A percentile compares a stretch with the other conserved stretches of the same genome.
phyloP scores from a whole-genome alignment of 2,329 filamentous ascomycete species.

The Raffaelea arxii region DNA sequence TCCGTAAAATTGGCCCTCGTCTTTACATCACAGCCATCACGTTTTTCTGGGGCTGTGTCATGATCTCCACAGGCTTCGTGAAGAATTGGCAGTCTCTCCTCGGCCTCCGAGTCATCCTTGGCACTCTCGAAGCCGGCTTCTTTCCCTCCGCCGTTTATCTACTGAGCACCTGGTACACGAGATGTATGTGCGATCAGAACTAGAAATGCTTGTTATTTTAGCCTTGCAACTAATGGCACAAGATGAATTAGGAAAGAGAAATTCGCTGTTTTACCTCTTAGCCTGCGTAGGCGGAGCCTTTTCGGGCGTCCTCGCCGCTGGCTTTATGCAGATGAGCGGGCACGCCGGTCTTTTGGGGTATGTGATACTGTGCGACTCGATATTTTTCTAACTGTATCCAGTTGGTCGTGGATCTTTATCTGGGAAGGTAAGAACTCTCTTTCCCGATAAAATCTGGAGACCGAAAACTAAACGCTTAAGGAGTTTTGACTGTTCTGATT shows the following conservation, averaged over 20 bases:
- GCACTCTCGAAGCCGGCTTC: slow-evolving; percentile 59
- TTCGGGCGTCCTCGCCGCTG: slow-evolving; percentile 60
- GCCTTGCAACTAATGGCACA: background rate
- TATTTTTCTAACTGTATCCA: too few relatives aligned
- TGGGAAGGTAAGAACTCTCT: too few relatives aligned
- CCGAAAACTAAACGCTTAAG: too few relatives aligned
- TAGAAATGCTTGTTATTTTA: too few relatives aligned
- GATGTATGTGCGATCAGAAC: too few relatives aligned
- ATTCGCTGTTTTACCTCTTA: slow-evolving; percentile 59
- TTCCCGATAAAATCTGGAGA: too few relatives aligned
- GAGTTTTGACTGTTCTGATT: slow-evolving; percentile 42
- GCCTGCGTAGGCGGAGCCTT: slow-evolving; percentile 58
- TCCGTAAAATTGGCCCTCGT: slow-evolving; percentile 56
- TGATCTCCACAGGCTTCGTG: slow-evolving; percentile 58
- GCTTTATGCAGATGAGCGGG: slow-evolving; percentile 55
- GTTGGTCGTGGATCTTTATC: slow-evolving; percentile 64
- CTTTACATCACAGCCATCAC: slow-evolving; percentile 45
- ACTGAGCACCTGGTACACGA: slow-evolving; percentile 64
- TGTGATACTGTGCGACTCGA: background rate
- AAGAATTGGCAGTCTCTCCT: slow-evolving; percentile 40
- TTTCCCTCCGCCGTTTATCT: slow-evolving; percentile 64
- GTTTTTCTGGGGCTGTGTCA: slow-evolving; percentile 48
- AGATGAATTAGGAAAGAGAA: slow-evolving; percentile 61
- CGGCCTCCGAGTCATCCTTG: slow-evolving; percentile 48
- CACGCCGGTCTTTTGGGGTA: slow-evolving; percentile 30